Conservation (phyloP, 1,284 basidiomycete species). For the Xerocomus nothofagi region DNA sequence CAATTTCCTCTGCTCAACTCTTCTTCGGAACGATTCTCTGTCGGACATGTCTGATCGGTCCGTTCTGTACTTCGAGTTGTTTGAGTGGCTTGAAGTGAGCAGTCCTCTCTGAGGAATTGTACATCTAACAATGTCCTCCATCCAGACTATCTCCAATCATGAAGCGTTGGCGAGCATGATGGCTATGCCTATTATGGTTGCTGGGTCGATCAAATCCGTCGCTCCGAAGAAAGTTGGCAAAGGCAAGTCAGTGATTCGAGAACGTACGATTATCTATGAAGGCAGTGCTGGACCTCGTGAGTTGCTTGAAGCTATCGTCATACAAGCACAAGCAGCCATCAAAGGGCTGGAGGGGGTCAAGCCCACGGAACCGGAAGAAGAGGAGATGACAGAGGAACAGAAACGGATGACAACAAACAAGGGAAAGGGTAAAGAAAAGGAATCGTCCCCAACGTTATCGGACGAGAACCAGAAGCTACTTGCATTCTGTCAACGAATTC, state of each 20-base stretch:
- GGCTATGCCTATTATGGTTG: slow-evolving; percentile 93
- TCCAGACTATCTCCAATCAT: slow-evolving; percentile 83
- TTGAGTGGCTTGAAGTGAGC: slow-evolving; percentile 87
- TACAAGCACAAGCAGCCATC: slow-evolving; percentile 85
- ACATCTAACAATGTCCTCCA: neutral
- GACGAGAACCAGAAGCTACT: slow-evolving; percentile 71
- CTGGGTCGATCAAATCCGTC: slow-evolving; percentile 63
- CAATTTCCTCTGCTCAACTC: slow-evolving; percentile 79
- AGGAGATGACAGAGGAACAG: slow-evolving; percentile 79
- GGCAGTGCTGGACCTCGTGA: slow-evolving; percentile 87
- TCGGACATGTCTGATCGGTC: slow-evolving; percentile 90
- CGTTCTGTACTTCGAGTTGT: slow-evolving; percentile 82
- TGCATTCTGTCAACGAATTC: slow-evolving; percentile 75
- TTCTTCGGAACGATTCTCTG: slow-evolving; percentile 87
- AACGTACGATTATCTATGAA: slow-evolving; percentile 83
- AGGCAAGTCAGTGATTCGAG: slow-evolving; percentile 54
- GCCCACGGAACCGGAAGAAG: slow-evolving; percentile 44
- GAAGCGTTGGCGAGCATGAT: slow-evolving; percentile 91
- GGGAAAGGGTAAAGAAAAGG: slow-evolving; percentile 63
- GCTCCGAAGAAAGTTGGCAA: slow-evolving; percentile 51
- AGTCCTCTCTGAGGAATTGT: neutral
- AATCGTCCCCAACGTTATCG: slow-evolving; percentile 42
- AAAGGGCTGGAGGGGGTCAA: slow-evolving; percentile 77
- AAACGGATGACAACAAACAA: slow-evolving; percentile 68
- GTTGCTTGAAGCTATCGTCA: slow-evolving; percentile 83